Evolutionary conservation across 352 stramenopile genomes (phyloP).

Genomic region (Lagenidium giganteum): DNA sequence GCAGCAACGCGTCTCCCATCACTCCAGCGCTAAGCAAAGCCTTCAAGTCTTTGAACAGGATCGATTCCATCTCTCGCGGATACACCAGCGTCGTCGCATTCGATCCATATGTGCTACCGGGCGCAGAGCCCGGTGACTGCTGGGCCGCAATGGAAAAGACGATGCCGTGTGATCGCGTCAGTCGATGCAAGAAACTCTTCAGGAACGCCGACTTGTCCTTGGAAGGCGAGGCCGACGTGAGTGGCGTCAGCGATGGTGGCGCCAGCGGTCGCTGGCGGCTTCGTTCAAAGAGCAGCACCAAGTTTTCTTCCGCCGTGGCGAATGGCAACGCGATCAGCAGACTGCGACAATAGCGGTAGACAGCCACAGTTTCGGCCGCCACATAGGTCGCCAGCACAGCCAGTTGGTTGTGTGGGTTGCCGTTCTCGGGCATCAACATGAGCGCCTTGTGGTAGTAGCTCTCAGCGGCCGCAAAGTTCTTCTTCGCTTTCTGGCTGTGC

Average conservation of each 20-base stretch:
- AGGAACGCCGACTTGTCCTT: slow-evolving; percentile 83
- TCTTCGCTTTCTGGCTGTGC: slow-evolving; percentile 80
- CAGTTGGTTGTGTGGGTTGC: slow-evolving; percentile 84
- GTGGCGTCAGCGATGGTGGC: slow-evolving; percentile 17
- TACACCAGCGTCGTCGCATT: slow-evolving; percentile 23
- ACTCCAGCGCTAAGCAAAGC: slow-evolving; percentile 49
- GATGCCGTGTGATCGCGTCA: slow-evolving; percentile 83
- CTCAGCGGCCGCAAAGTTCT: slow-evolving; percentile 73
- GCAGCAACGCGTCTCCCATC: slow-evolving; percentile 66
- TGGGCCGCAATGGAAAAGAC: slow-evolving; percentile 57
- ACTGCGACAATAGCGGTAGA: slow-evolving; percentile 89
- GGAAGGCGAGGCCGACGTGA: slow-evolving; percentile 34
- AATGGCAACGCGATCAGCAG: slow-evolving; percentile 83
- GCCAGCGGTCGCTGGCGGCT: slow-evolving; percentile 69
- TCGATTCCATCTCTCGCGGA: slow-evolving; percentile 59
- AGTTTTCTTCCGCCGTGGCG: slow-evolving; percentile 83
- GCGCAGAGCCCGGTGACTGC: slow-evolving; percentile 10
- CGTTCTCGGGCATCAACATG: slow-evolving; percentile 64
- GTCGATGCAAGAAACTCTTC: slow-evolving; percentile 84
- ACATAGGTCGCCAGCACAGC: slow-evolving; percentile 83
- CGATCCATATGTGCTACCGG: slow-evolving; percentile 10
- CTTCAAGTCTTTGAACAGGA: slow-evolving; percentile 56
- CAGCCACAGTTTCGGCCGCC: slow-evolving; percentile 85
- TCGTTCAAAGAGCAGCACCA: slow-evolving; percentile 85
- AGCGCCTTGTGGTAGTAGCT: slow-evolving; percentile 70